Evolutionary conservation across 2,329 filamentous ascomycete genomes (phyloP), one percentile per base, ranked within the genome.

Genomic region (Rutstroemia sp.): DNA sequence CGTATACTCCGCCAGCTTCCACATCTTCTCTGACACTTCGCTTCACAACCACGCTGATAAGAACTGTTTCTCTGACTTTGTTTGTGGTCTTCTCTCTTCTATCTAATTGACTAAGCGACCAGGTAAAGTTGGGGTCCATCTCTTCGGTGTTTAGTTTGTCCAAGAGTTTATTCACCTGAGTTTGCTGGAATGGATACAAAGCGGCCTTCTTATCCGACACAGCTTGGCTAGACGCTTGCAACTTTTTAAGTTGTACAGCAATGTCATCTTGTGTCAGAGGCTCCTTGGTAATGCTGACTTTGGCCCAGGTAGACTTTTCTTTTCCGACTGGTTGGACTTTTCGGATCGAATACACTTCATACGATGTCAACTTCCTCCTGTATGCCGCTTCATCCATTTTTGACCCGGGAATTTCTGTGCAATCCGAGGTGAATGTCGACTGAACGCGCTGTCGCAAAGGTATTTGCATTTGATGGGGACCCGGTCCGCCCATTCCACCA

Each of bases 71-170:
- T 60, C 60, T 41, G 25, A 58, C 53, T 56, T 61, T 47, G 34
- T 58, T 42, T 41, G 34, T 12, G 10, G 41, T 54, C 30, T 58
- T 58, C 18, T 52, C 51, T 49, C 58, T 58, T 30, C 56, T 60
- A 14, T 65, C 63, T 16, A 69, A 52, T 51, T 70, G 67, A 5
- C 59, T 62, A 25, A 70, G 58, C 2, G 64, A 62, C 65, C 65
- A 71, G 42, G 62, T 58, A 58, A 67, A 70, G 44, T 61, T 52
- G 2, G 34, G 48, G 27, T 69, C 63, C 2, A 3, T 5, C 42
- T 70, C 65, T 25, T 52, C 58, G 2, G 41, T 60, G 23, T 52
- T 63, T 30, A 67, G 59, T 3, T 59, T 57, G 42, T 69, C 68
- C 41, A 70, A 39, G 3, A 69, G 49, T 8, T 51, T 59, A 18